These are phyloP conservation scores for Cladosporium sp. DNA, from an alignment of 2,329 filamentous ascomycete species.

Conservation along the genomic window DNA sequence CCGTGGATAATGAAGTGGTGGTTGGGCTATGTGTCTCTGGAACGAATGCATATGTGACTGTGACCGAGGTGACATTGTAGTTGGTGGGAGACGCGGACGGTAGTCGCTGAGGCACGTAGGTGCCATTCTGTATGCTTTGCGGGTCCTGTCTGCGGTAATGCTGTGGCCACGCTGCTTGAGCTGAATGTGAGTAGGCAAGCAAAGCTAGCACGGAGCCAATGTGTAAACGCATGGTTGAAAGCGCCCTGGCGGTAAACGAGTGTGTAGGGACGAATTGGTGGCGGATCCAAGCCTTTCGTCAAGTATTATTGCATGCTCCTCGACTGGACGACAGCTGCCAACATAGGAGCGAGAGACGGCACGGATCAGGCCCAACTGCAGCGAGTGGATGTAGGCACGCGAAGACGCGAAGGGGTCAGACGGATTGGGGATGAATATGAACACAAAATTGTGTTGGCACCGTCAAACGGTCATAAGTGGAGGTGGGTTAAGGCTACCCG, in stretches of 20 bases:
- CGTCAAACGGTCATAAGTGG: conserved; percentile 18
- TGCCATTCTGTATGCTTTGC: not conserved
- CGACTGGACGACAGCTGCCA: conserved; percentile 1
- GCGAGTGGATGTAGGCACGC: conserved; percentile 3
- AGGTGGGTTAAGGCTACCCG: conserved; percentile 14
- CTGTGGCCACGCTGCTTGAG: conserved; percentile 5
- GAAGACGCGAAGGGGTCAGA: not conserved
- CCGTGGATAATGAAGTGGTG: not conserved
- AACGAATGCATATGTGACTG: conserved; percentile 9
- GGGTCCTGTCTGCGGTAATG: conserved; percentile 11
- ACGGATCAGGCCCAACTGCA: not conserved
- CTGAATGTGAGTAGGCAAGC: conserved; percentile 13
- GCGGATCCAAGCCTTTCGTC: conserved; percentile 15
- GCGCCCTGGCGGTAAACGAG: not conserved
- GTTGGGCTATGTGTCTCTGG: not conserved
- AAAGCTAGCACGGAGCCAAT: conserved; percentile 10
- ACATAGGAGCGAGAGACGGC: conserved; percentile 12
- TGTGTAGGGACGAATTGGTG: conserved; percentile 8
- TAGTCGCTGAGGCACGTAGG: not conserved
- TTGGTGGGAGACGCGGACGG: not conserved
- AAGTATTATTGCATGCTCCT: conserved; percentile 12
- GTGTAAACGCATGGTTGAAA: conserved; percentile 14
- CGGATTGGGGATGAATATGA: conserved; percentile 4
- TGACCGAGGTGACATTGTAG: conserved; percentile 8
- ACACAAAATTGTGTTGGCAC: conserved; percentile 1